Percentiles rank a stretch among this genome's conserved stretches.
These are phyloP conservation scores for Phytophthora hybrid DNA, from an alignment of 352 stramenopile species.

Conservation along the genomic window DNA sequence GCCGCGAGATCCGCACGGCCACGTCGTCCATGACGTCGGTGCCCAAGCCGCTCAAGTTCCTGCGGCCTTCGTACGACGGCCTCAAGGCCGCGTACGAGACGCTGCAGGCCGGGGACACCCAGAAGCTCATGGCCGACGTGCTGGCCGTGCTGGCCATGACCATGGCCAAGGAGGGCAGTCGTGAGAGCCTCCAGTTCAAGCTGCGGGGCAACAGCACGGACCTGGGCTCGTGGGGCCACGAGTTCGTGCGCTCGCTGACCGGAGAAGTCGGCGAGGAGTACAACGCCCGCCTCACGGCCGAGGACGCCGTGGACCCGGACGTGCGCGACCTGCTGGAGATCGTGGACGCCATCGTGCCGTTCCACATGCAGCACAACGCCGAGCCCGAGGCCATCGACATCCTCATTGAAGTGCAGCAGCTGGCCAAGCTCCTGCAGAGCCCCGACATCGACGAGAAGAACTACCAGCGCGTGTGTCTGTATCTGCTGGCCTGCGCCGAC, in stretches of 20 bases:
- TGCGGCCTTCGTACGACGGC: slow-evolving; percentile 95
- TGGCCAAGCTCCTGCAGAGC: slow-evolving; percentile 94
- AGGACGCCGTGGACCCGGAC: slow-evolving; percentile 68
- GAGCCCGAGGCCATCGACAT: slow-evolving; percentile 99
- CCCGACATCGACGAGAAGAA: slow-evolving; percentile 98
- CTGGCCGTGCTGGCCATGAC: slow-evolving; percentile 98
- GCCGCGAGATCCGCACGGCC: slow-evolving; percentile 96
- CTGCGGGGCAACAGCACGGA: slow-evolving; percentile 91
- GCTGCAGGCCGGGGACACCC: slow-evolving; percentile 63
- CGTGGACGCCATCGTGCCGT: slow-evolving; percentile 99
- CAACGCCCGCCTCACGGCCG: slow-evolving; percentile 74
- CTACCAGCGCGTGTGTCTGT: slow-evolving; percentile 98
- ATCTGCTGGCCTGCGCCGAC: slow-evolving; percentile 97
- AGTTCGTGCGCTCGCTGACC: slow-evolving; percentile 98
- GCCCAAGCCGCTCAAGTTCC: slow-evolving; percentile 99
- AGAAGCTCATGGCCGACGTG: slow-evolving; percentile 89
- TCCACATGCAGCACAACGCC: slow-evolving; percentile 99
- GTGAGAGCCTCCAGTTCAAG: slow-evolving; percentile 92
- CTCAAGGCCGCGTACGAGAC: slow-evolving; percentile 90
- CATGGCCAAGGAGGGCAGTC: slow-evolving; percentile 95
- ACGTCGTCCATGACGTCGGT: slow-evolving; percentile 99
- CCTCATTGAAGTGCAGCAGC: slow-evolving; percentile 98
- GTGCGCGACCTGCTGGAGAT: slow-evolving; percentile 94
- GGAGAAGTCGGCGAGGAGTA: slow-evolving; percentile 98
- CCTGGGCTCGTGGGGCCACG: slow-evolving; percentile 97